Conservation (phyloP, 2,329 filamentous ascomycete species). For the Neodidymelliopsis sp. region DNA sequence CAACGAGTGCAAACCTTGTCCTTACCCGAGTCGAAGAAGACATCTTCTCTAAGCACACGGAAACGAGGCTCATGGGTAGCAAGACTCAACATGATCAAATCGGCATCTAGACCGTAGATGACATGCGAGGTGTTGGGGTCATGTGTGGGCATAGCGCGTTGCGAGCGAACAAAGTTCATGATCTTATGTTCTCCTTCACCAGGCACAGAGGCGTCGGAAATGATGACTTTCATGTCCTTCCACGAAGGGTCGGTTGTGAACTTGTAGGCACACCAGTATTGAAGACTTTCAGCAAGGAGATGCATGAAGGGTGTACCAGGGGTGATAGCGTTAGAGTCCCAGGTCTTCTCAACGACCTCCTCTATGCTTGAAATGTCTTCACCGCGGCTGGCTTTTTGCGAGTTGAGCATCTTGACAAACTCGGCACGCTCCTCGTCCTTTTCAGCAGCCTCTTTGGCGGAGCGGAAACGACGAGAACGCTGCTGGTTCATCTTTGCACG, state of each 20-base stretch:
- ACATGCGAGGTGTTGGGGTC: slow-evolving; percentile 97
- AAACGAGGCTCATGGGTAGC: slow-evolving; percentile 98
- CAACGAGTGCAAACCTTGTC: slow-evolving; percentile 86
- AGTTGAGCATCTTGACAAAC: slow-evolving; percentile 82
- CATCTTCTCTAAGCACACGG: slow-evolving; percentile 93
- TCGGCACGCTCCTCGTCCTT: slow-evolving; percentile 92
- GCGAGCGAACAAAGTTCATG: slow-evolving; percentile 96
- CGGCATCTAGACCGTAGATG: slow-evolving; percentile 96
- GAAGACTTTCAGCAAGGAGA: slow-evolving; percentile 84
- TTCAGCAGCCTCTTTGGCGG: slow-evolving; percentile 91
- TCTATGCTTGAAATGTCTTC: slow-evolving; percentile 67
- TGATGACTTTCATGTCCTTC: slow-evolving; percentile 92
- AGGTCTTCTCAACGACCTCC: slow-evolving; percentile 82
- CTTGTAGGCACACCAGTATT: slow-evolving; percentile 98
- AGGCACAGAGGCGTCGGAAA: slow-evolving; percentile 96
- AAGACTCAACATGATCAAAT: slow-evolving; percentile 97
- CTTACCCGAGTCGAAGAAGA: slow-evolving; percentile 90
- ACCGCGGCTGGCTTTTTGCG: slow-evolving; percentile 66
- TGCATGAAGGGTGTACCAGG: slow-evolving; percentile 99
- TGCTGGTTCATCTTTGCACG: slow-evolving; percentile 99
- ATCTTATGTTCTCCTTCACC: slow-evolving; percentile 99
- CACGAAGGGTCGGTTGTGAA: slow-evolving; percentile 95
- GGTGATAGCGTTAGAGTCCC: slow-evolving; percentile 88
- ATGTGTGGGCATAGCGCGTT: slow-evolving; percentile 87
- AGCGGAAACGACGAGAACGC: slow-evolving; percentile 91